Base-by-base conservation (phyloP, 768 basidiomycete species). In the Agrocybe pediades region DNA sequence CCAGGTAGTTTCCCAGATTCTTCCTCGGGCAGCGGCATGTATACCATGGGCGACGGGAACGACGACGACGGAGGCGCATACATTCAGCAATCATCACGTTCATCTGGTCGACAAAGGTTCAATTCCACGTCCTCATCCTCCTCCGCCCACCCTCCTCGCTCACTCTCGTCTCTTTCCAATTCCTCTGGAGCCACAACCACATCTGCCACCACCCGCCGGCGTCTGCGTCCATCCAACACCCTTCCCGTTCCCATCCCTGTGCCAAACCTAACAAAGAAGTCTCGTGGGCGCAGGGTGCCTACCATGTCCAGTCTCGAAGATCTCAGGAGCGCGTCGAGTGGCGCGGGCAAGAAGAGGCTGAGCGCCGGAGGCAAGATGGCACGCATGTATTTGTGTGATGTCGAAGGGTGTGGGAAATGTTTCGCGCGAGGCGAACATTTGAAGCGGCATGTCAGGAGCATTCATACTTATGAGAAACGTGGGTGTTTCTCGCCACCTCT, bases 381-480 rank as follows among this genome's bases (percentile, higher is more conserved):
- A 30, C 43, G 84, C 55, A 76, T 82, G 60, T 91, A 91, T 67
- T 74, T 82, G 44, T 95, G 92, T 74, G 80, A 81, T 54, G 91
- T 94, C 23, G 80, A 82, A 15, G 92, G 86, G 5, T 95, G 94
- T 68, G 88, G 87, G 40, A 94, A 94, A 72, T 89, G 86, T 62
- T 95, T 96, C 70, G 86, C 87, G 29, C 79, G 94, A 25, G 88
- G 88, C 19, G 94, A 96, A 70, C 94, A 96, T 68, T 72, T 96
- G 58, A 95, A 95, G 77, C 76, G 94, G 57, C 93, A 95, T 68
- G 81, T 95, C 36, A 73, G 91, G 60, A 88, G 87, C 63, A 92
- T 95, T 49, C 93, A 95, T 71, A 94, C 93, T 20, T 83, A 94
- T 69, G 92, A 95, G 68, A 94, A 92, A 76, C 93, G 93, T 95